Evolutionary conservation across 2,329 filamentous ascomycete species (phyloP).

Genomic region (Pyricularia pennisetigena): DNA sequence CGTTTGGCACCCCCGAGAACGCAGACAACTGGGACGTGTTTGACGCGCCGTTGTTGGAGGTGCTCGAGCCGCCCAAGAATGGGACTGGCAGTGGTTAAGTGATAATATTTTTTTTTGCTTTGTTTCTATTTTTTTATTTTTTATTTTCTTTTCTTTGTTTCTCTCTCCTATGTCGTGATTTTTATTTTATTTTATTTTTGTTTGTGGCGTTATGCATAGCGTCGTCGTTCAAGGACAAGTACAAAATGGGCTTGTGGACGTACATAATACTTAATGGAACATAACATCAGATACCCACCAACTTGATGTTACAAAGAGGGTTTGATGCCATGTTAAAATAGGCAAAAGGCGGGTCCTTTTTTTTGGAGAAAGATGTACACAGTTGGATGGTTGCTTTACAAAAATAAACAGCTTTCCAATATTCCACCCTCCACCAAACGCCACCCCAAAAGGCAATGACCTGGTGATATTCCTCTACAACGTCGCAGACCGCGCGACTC

Average conservation of each 20-base stretch:
- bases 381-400: no score
- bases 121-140: background rate
- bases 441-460: no score
- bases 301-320: background rate
- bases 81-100: background rate
- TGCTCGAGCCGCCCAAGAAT: background rate
- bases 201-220: background rate
- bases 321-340: no score
- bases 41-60: background rate
- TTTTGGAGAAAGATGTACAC: no score
- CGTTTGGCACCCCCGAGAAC: conserved; percentile 5
- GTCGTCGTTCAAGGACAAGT: background rate
- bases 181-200: no score
- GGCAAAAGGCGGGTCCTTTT: no score
- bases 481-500: no score
- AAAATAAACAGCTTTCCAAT: no score
- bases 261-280: background rate
- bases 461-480: no score
- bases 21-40: conserved; percentile 7
- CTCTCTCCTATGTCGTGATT: no score
- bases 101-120: background rate
- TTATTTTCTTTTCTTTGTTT: background rate
- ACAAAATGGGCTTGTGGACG: background rate
- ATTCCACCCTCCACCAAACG: no score
- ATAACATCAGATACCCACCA: background rate